A percentile compares a stretch with the other conserved stretches of the same genome.
Conservation (phyloP, 1,284 basidiomycete species). For the Filobasidium uniguttulatum region DNA sequence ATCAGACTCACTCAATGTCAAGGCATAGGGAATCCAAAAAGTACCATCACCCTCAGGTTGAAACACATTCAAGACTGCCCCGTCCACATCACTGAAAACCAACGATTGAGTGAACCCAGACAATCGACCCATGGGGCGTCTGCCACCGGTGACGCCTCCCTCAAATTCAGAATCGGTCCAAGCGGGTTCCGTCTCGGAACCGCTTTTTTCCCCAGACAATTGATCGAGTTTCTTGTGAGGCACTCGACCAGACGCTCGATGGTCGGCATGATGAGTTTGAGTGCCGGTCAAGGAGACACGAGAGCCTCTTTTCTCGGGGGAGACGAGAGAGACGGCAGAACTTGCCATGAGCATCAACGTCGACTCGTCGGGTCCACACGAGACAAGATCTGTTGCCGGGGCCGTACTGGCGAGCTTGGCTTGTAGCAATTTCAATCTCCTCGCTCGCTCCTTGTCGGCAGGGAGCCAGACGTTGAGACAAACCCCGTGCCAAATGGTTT, state of each 20-base stretch:
- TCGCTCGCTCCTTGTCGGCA: slow-evolving; percentile 67
- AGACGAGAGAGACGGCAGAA: background rate
- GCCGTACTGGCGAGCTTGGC: slow-evolving; percentile 17
- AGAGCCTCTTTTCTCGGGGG: background rate
- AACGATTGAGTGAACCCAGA: background rate
- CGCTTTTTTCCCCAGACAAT: slow-evolving; percentile 36
- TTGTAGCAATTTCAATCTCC: slow-evolving; percentile 25
- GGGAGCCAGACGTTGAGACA: slow-evolving; percentile 88
- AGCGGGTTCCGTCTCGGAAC: slow-evolving; percentile 53
- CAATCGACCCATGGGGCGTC: slow-evolving; percentile 1
- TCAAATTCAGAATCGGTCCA: slow-evolving; percentile 56
- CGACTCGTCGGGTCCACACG: slow-evolving; percentile 3
- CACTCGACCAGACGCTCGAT: background rate
- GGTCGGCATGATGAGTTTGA: background rate
- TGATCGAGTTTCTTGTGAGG: background rate
- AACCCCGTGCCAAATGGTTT: slow-evolving; percentile 65
- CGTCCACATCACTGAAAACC: slow-evolving; percentile 26
- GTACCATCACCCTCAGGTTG: slow-evolving; percentile 51
- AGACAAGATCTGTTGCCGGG: slow-evolving; percentile 7
- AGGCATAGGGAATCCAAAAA: slow-evolving; percentile 81
- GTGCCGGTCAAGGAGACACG: background rate
- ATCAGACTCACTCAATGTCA: slow-evolving; percentile 45
- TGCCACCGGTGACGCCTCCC: slow-evolving; percentile 33
- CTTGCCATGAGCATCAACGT: slow-evolving; percentile 1
- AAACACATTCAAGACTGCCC: slow-evolving; percentile 20